phyloP scores from a whole-genome alignment of 192 early-diverging fungal species.

The Cladochytrium replicatum region DNA sequence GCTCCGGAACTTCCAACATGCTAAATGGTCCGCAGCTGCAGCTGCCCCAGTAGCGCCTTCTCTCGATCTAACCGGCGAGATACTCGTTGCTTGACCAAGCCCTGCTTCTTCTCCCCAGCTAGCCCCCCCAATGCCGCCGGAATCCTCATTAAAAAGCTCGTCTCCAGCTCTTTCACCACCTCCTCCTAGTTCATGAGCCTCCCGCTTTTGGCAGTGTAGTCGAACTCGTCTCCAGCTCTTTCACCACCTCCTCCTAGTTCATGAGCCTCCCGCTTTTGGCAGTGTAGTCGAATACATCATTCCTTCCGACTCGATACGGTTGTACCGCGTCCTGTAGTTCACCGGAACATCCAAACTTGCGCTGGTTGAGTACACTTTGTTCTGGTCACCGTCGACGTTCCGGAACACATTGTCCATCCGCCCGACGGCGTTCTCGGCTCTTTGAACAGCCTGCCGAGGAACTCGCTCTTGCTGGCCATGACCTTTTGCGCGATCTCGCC shows the following conservation, averaged over 20 bases:
- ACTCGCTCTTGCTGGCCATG: conserved; percentile 19
- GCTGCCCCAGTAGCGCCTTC: conserved; percentile 4
- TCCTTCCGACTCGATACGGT: background rate
- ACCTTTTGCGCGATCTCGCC: conserved; percentile 21
- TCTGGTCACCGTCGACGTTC: background rate
- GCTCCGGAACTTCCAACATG: too few relatives aligned
- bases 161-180: too few relatives aligned
- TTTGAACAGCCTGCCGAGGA: conserved; percentile 21
- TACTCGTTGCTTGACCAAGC: conserved; percentile 7
- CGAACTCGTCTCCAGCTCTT: too few relatives aligned
- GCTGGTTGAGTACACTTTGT: background rate
- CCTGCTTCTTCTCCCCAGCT: conserved; percentile 1
- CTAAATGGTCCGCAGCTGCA: background rate
- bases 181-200: too few relatives aligned
- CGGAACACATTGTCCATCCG: conserved; percentile 20
- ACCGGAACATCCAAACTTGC: conserved; percentile 8
- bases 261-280: background rate
- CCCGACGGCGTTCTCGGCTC: conserved; percentile 22
- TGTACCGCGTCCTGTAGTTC: background rate
- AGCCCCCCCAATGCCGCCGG: conserved; percentile 2
- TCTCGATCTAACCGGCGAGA: conserved; percentile 2
- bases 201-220: background rate
- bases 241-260: too few relatives aligned
- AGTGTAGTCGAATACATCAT: conserved; percentile 3
- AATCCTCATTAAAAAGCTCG: background rate